These are phyloP conservation scores for Penicillium cataractarum DNA, from an alignment of 495 filamentous ascomycete species.

Conservation along the genomic window DNA sequence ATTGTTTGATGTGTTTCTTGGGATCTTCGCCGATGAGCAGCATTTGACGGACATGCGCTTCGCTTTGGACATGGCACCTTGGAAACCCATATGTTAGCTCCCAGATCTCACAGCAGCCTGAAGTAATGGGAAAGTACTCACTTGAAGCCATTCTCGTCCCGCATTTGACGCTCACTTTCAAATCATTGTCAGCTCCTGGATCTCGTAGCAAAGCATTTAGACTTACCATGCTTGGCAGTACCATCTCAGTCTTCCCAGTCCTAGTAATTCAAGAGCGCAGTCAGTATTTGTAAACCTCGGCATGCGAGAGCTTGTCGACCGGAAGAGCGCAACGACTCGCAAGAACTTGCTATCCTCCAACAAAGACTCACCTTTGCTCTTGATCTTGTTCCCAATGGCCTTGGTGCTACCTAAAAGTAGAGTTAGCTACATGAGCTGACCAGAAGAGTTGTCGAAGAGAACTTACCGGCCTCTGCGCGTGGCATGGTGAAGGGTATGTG, in stretches of 20 bases:
- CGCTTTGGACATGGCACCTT: conserved; percentile 70
- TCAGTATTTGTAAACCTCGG: neutral
- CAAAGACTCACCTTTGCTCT: conserved; percentile 40
- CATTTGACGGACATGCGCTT: conserved; percentile 84
- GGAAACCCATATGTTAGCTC: neutral
- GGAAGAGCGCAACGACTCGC: neutral
- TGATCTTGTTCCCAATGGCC: conserved; percentile 84
- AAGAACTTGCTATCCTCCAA: neutral
- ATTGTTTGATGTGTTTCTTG: conserved; percentile 76
- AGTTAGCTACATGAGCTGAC: neutral
- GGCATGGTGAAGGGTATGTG: conserved; percentile 67
- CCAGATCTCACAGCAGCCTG: neutral
- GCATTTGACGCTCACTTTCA: conserved; percentile 36
- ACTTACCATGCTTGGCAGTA: conserved; percentile 57
- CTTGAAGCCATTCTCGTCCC: conserved; percentile 59
- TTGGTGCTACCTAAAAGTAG: conserved; percentile 66
- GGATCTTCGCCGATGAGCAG: conserved; percentile 82
- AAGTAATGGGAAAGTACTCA: neutral
- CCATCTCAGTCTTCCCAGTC: conserved; percentile 83
- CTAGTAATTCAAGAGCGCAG: conserved; percentile 51
- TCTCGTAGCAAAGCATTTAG: neutral
- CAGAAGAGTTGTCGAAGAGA: neutral
- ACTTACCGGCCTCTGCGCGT: conserved; percentile 74
- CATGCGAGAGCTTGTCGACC: neutral
- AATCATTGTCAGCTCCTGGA: neutral